These are phyloP conservation scores for Liriodendron chinense DNA, from an alignment of 164 flowering plant species.

Conservation along the genomic window DNA sequence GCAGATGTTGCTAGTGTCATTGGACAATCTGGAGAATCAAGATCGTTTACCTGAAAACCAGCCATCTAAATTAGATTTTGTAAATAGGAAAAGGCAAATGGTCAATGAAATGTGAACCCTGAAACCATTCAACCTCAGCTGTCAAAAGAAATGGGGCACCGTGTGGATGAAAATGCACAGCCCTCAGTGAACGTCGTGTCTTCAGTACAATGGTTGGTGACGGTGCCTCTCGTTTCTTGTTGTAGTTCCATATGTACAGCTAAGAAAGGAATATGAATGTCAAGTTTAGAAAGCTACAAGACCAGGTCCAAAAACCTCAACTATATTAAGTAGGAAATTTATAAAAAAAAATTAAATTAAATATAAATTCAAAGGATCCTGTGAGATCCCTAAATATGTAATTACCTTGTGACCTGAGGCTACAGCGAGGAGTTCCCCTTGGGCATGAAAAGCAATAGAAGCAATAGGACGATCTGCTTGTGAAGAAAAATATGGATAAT, in stretches of 20 bases:
- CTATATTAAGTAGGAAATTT: background rate
- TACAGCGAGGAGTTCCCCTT: constrained; percentile 87
- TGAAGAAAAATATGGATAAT: background rate
- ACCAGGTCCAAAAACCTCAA: background rate
- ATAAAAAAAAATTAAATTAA: background rate
- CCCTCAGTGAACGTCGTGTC: constrained; percentile 92
- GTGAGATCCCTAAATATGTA: background rate
- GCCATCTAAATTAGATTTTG: constrained; percentile 17
- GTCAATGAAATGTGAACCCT: background rate
- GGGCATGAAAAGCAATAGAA: constrained; percentile 95
- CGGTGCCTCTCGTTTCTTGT: constrained; percentile 52
- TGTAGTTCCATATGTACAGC: constrained; percentile 93
- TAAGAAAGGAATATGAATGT: constrained; percentile 19
- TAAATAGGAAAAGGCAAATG: background rate
- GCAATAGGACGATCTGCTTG: constrained; percentile 91
- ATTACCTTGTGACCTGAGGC: constrained; percentile 97
- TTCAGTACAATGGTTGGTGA: constrained; percentile 67
- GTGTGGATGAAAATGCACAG: constrained; percentile 97
- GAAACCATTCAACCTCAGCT: constrained; percentile 61
- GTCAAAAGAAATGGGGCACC: constrained; percentile 88
- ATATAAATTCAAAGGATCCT: background rate
- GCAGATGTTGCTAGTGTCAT: constrained; percentile 81
- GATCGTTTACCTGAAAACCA: constrained; percentile 76
- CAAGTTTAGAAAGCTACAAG: constrained; percentile 4
- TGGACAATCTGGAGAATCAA: constrained; percentile 79